A percentile compares a stretch with the other conserved stretches of the same genome.
phyloP scores from a whole-genome alignment of 305 asterid genomes.

The Rubia peregrina region DNA sequence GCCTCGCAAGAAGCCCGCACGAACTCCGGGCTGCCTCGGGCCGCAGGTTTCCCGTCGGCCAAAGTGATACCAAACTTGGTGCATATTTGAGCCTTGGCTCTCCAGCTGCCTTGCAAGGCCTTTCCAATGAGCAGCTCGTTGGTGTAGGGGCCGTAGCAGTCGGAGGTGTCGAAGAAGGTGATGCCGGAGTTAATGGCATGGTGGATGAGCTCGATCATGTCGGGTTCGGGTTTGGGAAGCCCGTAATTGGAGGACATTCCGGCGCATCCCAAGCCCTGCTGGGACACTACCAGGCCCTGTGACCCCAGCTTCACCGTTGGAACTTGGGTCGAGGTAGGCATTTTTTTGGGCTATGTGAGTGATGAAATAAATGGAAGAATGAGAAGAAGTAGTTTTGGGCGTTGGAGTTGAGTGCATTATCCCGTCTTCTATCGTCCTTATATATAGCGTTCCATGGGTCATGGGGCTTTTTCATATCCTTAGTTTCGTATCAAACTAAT shows the following conservation, averaged over 20 bases:
- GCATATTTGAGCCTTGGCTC: not conserved
- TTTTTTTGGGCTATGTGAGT: not conserved
- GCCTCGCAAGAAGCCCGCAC: constrained; percentile 3
- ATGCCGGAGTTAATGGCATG: not conserved
- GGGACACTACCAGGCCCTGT: not conserved
- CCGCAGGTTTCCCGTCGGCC: not conserved
- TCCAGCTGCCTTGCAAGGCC: constrained; percentile 3
- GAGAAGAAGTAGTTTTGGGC: no score
- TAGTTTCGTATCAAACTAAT: no score
- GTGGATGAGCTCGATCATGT: not conserved
- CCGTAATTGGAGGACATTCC: not conserved
- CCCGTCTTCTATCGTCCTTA: no score
- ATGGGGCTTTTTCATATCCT: no score
- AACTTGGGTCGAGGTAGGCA: not conserved
- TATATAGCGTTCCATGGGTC: no score
- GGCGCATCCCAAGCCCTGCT: not conserved
- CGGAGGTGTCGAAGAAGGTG: constrained; percentile 3
- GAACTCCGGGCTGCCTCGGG: not conserved
- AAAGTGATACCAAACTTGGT: not conserved
- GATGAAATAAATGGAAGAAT: no score
- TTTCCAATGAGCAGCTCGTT: constrained; percentile 4
- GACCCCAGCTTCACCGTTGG: not conserved
- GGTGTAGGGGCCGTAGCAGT: not conserved
- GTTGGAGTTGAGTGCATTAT: no score
- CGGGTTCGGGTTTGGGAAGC: not conserved